Conservation (phyloP, 1,139 yeast genomes). For the Blastobotrys raffinosifermentans region DNA sequence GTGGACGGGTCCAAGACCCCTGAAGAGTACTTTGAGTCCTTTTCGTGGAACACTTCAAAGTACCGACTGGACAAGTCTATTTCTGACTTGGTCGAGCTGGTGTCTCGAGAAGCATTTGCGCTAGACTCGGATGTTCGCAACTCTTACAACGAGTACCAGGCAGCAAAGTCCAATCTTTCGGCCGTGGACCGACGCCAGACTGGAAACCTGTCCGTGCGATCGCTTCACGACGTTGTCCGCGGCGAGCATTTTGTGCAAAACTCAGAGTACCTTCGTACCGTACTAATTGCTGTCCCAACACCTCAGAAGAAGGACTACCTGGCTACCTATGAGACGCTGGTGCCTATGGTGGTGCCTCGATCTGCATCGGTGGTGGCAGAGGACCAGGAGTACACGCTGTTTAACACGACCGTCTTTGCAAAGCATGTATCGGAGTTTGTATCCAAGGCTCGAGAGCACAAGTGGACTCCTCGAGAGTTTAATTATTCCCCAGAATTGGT, state of each 20-base stretch:
- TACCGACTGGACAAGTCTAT: slow-evolving; percentile 81
- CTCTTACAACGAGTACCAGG: slow-evolving; percentile 62
- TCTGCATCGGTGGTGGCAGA: slow-evolving; percentile 63
- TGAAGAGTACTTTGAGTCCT: slow-evolving; percentile 60
- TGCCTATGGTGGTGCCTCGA: slow-evolving; percentile 85
- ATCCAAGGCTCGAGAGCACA: slow-evolving; percentile 69
- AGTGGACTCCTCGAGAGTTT: slow-evolving; percentile 93
- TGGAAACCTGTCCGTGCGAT: slow-evolving; percentile 88
- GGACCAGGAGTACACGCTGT: slow-evolving; percentile 70
- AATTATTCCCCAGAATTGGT: slow-evolving; percentile 75
- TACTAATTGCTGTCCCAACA: slow-evolving; percentile 83
- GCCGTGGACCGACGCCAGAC: slow-evolving; percentile 88
- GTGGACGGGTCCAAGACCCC: slow-evolving; percentile 41
- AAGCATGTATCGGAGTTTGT: slow-evolving; percentile 68
- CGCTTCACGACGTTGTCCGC: slow-evolving; percentile 82
- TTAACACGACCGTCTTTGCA: slow-evolving; percentile 77
- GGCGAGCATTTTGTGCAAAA: slow-evolving; percentile 78
- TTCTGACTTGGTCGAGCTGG: slow-evolving; percentile 61
- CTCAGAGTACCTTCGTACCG: slow-evolving; percentile 79
- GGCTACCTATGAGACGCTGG: slow-evolving; percentile 65
- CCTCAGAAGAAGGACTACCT: slow-evolving; percentile 53
- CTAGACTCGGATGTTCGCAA: slow-evolving; percentile 78
- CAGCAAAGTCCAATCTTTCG: slow-evolving; percentile 74
- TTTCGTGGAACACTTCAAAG: slow-evolving; percentile 83
- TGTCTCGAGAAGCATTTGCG: slow-evolving; percentile 71